Conservation (phyloP, 164 flowering plant species). For the Vitis amurensis region DNA sequence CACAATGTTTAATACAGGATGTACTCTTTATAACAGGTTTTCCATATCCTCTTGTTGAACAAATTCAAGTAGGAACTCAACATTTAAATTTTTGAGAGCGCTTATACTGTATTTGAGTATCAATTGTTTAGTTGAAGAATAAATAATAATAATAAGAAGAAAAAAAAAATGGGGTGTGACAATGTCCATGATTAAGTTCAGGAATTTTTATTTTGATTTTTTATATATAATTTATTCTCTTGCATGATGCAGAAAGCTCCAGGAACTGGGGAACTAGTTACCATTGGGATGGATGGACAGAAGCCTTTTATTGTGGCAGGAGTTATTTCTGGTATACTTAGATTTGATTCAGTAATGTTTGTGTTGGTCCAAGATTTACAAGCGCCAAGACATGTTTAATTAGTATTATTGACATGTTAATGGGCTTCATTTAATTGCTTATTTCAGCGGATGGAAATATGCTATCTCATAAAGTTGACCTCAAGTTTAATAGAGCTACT, state of each 20-base stretch:
- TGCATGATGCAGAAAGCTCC: slow-evolving; percentile 51
- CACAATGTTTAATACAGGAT: too few relatives aligned
- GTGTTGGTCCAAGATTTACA: not conserved
- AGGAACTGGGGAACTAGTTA: slow-evolving; percentile 66
- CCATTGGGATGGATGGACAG: slow-evolving; percentile 43
- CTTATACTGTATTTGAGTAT: too few relatives aligned
- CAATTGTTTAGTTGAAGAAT: too few relatives aligned
- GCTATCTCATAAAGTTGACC: slow-evolving; percentile 54
- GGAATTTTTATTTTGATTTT: not conserved
- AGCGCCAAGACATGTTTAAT: not conserved
- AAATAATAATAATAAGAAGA: too few relatives aligned
- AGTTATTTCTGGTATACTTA: slow-evolving; percentile 53
- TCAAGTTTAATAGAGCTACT: slow-evolving; percentile 41
- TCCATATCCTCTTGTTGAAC: too few relatives aligned
- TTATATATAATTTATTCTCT: not conserved
- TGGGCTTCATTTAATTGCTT: not conserved
- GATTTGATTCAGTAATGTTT: not conserved
- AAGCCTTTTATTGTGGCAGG: slow-evolving; percentile 60
- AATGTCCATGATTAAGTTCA: not conserved
- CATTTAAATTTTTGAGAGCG: too few relatives aligned
- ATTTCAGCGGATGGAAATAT: slow-evolving; percentile 60
- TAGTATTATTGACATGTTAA: not conserved
- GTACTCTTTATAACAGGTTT: too few relatives aligned
- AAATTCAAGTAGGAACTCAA: too few relatives aligned
- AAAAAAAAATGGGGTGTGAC: too few relatives aligned